Evolutionary conservation across 2,329 filamentous ascomycete genomes (phyloP).

Genomic region (Akanthomyces muscarius): DNA sequence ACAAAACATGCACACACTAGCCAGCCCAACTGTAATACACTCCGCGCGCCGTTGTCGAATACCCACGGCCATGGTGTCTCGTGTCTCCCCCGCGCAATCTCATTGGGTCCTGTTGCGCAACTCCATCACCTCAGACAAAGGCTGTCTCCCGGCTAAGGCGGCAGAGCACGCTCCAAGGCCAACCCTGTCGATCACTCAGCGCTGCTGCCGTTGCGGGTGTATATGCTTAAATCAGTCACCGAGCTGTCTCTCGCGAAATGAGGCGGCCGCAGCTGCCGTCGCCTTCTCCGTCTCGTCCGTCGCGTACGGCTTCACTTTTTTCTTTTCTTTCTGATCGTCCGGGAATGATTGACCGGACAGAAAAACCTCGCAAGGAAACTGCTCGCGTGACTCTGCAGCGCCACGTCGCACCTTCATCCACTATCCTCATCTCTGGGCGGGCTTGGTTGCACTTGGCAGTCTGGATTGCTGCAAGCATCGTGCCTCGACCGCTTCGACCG

Average conservation of each 20-base stretch:
- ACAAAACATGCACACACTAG: not conserved
- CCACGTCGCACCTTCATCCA: not conserved
- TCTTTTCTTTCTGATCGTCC: not conserved
- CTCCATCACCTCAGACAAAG: not conserved
- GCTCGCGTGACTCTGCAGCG: slow-evolving; percentile 16
- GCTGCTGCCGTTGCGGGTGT: not conserved
- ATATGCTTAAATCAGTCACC: slow-evolving; percentile 10
- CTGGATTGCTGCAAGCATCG: slow-evolving; percentile 10
- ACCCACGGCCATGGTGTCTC: not conserved
- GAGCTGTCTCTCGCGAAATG: not conserved
- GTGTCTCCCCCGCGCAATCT: slow-evolving; percentile 10
- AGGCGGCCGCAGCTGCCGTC: not conserved
- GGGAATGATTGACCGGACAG: not conserved
- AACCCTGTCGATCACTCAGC: slow-evolving; percentile 1
- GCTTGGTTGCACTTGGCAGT: slow-evolving; percentile 2
- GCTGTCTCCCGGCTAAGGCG: not conserved
- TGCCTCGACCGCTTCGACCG: not conserved
- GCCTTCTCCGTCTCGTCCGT: not conserved
- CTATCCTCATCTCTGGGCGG: not conserved
- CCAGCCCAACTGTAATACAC: not conserved
- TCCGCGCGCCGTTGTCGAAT: not conserved
- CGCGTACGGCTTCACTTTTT: not conserved
- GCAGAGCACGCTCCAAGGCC: not conserved
- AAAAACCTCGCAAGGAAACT: slow-evolving; percentile 14
- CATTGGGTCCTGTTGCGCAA: not conserved